Conservation (phyloP, 176 grass and related monocot genomes). For the Dactylis glomerata region DNA sequence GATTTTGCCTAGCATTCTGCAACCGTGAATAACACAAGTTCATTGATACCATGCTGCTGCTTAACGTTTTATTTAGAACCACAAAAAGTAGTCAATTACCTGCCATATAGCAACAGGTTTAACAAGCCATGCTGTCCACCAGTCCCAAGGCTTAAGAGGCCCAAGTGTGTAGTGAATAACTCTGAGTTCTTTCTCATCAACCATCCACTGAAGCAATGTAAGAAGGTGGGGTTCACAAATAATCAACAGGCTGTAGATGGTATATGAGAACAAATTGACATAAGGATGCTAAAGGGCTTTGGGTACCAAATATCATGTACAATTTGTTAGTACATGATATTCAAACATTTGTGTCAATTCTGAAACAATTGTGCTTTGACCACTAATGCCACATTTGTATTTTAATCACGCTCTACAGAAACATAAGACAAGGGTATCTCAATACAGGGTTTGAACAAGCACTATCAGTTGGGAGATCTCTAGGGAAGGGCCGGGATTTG, state of each 20-base stretch:
- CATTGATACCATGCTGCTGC: conserved; percentile 7
- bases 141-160: conserved; percentile 95
- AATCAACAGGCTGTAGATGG: background rate
- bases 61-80: background rate
- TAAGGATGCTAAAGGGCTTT: background rate
- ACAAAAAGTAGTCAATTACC: conserved; percentile 52
- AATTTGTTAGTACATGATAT: background rate
- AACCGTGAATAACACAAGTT: conserved; percentile 27
- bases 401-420: conserved; percentile 5
- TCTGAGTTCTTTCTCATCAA: conserved; percentile 88
- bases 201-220: conserved; percentile 84
- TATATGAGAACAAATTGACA: background rate
- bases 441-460: conserved; percentile 19
- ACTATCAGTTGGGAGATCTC: background rate
- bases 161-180: conserved; percentile 96
- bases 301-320: conserved; percentile 1
- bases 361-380: background rate
- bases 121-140: conserved; percentile 93
- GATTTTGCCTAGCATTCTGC: conserved; percentile 68
- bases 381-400: background rate
- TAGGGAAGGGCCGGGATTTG: background rate
- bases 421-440: background rate
- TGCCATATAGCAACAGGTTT: conserved; percentile 97
- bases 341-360: background rate
- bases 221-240: conserved; percentile 15